Base-by-base conservation (phyloP, 1,284 basidiomycete species). In the Blastosporella zonata region DNA sequence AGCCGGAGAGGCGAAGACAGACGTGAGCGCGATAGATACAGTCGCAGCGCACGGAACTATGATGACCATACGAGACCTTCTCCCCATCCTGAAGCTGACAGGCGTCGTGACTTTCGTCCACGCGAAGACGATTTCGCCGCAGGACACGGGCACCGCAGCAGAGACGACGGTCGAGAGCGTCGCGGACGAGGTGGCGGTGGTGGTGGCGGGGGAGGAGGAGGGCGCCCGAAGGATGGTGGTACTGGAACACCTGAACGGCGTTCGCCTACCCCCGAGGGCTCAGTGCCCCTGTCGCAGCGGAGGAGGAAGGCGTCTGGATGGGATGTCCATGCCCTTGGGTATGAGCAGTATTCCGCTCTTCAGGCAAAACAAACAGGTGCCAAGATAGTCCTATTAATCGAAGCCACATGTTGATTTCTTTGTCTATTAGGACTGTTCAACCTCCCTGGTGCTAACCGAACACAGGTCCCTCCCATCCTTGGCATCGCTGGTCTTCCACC, bases 311-410 rank as follows among this genome's bases (percentile, higher is more conserved):
- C 90, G 7, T 93, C 91, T 45, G 90, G 91, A 1, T 99, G 97
- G 96, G 93, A 99, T 68, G 87, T 97, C 21, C 87, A 91, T 65
- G 92, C 96, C 9, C 89, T 90, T 10, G 95, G 95, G 17, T 99
- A 97, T 59, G 95, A 98, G 62, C 89, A 91, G 59, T 93, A 97
- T 60, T 87, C 87, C 2, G 93, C 95, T 12, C 80, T 94, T 74
- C 93, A 97, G 64, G 96, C 96, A 20, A 99, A 99, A 69, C 90
- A 94, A 69, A 97, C 95, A 46, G 94, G 93, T 92, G 59, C 56
- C 79, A 50, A 35, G 2, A 31, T 13, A 13, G 6, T 45, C 49
- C 37, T 42, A 22, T 10, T 39, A 36, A 33, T 28, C 22, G 3
- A 9, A 12, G 28, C 2, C 23, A 22, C 31, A 22, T 35, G 12